These are phyloP conservation scores for Penicillium psychrofluorescens DNA, from an alignment of 495 filamentous ascomycete species.

Conservation along the genomic window DNA sequence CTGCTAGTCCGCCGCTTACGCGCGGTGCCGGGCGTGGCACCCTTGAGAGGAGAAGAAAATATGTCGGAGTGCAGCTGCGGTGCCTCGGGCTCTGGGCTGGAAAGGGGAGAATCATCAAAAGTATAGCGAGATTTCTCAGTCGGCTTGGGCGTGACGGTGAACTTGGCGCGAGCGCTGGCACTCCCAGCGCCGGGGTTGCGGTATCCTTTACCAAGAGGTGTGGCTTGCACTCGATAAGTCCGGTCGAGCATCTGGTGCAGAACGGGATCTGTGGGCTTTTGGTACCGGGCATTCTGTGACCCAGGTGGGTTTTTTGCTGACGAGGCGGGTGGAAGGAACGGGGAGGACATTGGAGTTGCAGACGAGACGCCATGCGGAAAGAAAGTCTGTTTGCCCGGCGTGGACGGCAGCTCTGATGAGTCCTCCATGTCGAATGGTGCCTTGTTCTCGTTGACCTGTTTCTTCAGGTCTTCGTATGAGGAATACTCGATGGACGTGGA, in stretches of 20 bases:
- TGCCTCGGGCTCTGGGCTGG: constrained; percentile 68
- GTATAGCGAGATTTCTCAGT: constrained; percentile 19
- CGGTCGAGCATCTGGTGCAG: constrained; percentile 87
- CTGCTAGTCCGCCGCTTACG: constrained; percentile 31
- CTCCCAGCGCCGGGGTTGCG: constrained; percentile 9
- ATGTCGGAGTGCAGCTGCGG: constrained; percentile 79
- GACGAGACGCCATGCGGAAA: constrained; percentile 22
- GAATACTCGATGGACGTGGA: constrained; percentile 50
- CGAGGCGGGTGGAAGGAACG: constrained; percentile 42
- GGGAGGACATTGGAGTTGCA: constrained; percentile 36
- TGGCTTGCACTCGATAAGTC: constrained; percentile 88
- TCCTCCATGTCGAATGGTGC: constrained; percentile 31
- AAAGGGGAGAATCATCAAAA: constrained; percentile 55
- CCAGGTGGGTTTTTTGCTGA: constrained; percentile 24
- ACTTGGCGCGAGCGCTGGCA: constrained; percentile 26
- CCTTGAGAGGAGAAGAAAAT: constrained; percentile 65
- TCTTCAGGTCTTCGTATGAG: constrained; percentile 23
- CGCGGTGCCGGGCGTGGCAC: constrained; percentile 25
- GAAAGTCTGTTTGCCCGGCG: constrained; percentile 25
- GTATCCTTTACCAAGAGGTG: constrained; percentile 57
- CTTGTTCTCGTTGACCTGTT: constrained; percentile 20
- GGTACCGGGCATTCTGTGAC: constrained; percentile 22
- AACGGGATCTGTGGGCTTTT: constrained; percentile 57
- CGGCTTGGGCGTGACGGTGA: constrained; percentile 28
- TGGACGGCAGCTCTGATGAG: constrained; percentile 36